Evolutionary conservation across 192 early-diverging fungal genomes (phyloP), one percentile per base, ranked within the genome.

Genomic region (Umbelopsis sp.): DNA sequence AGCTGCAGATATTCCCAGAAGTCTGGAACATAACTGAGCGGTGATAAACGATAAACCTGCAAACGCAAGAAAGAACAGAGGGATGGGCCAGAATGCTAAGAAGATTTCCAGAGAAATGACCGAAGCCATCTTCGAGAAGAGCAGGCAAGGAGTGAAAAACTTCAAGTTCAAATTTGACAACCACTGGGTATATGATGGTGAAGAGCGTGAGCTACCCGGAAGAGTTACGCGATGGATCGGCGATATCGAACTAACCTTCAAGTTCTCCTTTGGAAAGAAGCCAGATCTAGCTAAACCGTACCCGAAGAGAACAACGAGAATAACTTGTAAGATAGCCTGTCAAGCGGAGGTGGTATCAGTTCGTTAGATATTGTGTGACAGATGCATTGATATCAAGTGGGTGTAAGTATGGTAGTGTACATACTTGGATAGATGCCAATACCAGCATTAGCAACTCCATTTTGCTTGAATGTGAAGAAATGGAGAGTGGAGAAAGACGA

Each of bases 81-180:
- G 89, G 67, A 90, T 87, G 71, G 91, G 90, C 91, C 91, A 93
- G 32, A 90, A 85, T 44, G 90, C 87, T 17, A 87, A 62, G 29
- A 93, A 80, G 22, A 90, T 83, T 31, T 71, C 79, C 71, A 89
- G 84, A 45, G 85, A 86, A 45, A 93, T 83, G 12, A 86, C 83
- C 67, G 88, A 88, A 14, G 87, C 87, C 72, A 93, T 91, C 51
- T 91, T 93, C 45, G 89, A 86, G 50, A 93, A 93, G 31, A 93
- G 76, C 12, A 93, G 81, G 66, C 89, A 89, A 1, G 91, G 91
- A 52, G 91, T 93, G 80, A 93, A 86, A 68, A 90, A 89, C 69
- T 87, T 85, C 62, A 93, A 53, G 77, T 91, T 93, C 45, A 93
- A 69, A 54, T 77, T 81, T 11, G 86, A 83, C 59, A 87, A 65